Base-by-base conservation (phyloP, 345 rosid species). In the Orychophragmus violaceus region DNA sequence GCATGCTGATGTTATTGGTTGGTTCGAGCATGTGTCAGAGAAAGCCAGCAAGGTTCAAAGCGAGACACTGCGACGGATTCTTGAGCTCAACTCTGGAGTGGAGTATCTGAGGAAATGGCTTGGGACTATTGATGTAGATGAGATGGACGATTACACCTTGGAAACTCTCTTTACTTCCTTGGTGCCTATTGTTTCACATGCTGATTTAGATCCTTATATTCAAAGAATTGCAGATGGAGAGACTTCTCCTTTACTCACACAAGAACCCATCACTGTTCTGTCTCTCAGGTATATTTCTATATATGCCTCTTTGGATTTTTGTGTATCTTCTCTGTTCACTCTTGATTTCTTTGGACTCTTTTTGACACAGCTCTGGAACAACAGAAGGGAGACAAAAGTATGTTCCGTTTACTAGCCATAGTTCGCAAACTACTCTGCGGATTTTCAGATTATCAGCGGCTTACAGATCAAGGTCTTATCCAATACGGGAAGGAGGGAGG, bases 201-300 rank as follows among this genome's bases (percentile, higher is more conserved):
- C 84, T 66, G 97, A 87, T 68, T 80, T 93, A 41, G 94, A 87
- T 81, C 91, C 96, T 51, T 85, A 78, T 37, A 83, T 93, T 59
- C 85, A 72, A 56, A 84, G 97, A 71, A 82, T 93, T 75, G 96
- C 94, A 11, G 96, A 85, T 48, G 98, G 98, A 37, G 97, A 93
- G 57, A 75, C 82, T 0, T 37, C 88, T 70, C 85, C 91, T 39
- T 28, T 90, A 52, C 94, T 93, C 63, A 93, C 94, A 21, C 89
- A 78, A 63, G 82, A 87, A 59, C 85, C 88, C 24, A 81, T 90
- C 25, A 64, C 81, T 2, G 82, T 80, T 61, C 86, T 93, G 18
- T 89, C 97, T 32, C 80, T 93, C 59, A 93, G 97, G 98, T 87
- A 68, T 14, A 16, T 21, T 19, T 50, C 58, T 27, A 9, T 18